Evolutionary conservation across 1,284 basidiomycete genomes (phyloP), one percentile per base, ranked within the genome.

Genomic region (Tremellales sp.): DNA sequence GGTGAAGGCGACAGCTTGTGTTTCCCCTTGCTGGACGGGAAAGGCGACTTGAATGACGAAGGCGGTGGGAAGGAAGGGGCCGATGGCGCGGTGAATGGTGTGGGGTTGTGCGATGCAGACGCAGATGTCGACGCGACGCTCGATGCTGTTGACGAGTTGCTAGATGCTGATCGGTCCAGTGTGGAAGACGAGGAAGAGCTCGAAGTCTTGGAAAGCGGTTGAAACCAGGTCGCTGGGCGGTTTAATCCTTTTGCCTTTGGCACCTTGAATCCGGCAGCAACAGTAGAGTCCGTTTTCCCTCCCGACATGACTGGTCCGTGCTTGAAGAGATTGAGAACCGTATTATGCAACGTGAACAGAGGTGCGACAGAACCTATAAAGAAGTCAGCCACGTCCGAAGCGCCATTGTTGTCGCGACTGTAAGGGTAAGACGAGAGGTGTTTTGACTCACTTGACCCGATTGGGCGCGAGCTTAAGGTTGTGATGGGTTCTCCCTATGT

Each of bases 1-100:
- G 70, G 68, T 3, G 65, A 65, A 1, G 68, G 67, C 1, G 68
- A 68, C 0, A 72, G 61, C 48, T 68, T 69, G 56, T 70, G 68
- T 58, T 72, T 72, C 21, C 64, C 61, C 44, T 62, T 61, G 7
- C 54, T 53, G 6, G 57, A 55, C n/a, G 57, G 57, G 48, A 65
- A 62, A n/a, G 59, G 58, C 1, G 58, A 60, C 50, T 54, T 52
- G 50, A 62, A 62, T 3, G 51, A 33, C 3, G 43, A 45, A 2
- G 48, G 48, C 3, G 44, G 45, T 19, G 41, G 35, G 48, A 45
- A 7, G 51, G 41, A 19, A 42, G 35, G 35, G 21, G 41, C 23
- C 10, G 51, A 41, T 24, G 48, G 15, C 10, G 60, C 51, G 40
- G 45, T 42, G 44, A 51, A 56, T 5, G 60, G 56, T 25, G 54